Base-by-base conservation (phyloP, 2,329 filamentous ascomycete species). In the Neopestalotiopsis clavispora region DNA sequence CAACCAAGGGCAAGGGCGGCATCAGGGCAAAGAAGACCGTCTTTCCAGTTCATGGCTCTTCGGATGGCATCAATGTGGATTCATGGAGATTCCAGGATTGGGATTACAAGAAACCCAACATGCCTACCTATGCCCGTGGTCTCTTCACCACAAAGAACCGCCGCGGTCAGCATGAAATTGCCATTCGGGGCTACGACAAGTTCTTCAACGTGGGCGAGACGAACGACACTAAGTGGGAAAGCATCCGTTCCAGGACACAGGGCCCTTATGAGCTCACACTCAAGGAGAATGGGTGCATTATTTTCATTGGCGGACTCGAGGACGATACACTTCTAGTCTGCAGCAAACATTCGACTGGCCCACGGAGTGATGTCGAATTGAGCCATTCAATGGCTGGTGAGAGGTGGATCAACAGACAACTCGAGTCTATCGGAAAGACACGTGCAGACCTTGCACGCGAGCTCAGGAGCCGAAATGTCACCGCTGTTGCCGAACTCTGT, bases 281-380 rank as follows among this genome's bases (percentile, higher is more conserved):
- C 66, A 99, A 99, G 83, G 96, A 99, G 81, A 99, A 99, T 76
- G 96, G 96, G n/a, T 99, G 96, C 80, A 99, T 99, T 80, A 98
- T 99, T 74, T 99, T 99, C 83, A 90, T 99, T 59, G 92, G 94
- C 17, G 96, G 95, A 14, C 85, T 99, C 28, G 93, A 97, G 75
- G 95, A 98, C 75, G 95, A 90, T 45, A 94, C 93, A 1, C 84
- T 99, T 10, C 85, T 99, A 7, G 95, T 99, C n/a, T 98, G 95
- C 87, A 98, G 95, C 86, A 99, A 99, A 78, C 96, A 99, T 80
- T 98, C 96, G 0, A 98, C 95, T 0, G 96, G 96, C 6, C 84
- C 89, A 30, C 89, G 95, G n/a, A 81, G 81, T 28, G 94, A 97
- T 77, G 82, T 85, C 4, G 86, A 90, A 38, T 73, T 92, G 68